These are phyloP conservation scores for Albugo candida DNA, from an alignment of 352 stramenopile genomes.

Conservation along the genomic window DNA sequence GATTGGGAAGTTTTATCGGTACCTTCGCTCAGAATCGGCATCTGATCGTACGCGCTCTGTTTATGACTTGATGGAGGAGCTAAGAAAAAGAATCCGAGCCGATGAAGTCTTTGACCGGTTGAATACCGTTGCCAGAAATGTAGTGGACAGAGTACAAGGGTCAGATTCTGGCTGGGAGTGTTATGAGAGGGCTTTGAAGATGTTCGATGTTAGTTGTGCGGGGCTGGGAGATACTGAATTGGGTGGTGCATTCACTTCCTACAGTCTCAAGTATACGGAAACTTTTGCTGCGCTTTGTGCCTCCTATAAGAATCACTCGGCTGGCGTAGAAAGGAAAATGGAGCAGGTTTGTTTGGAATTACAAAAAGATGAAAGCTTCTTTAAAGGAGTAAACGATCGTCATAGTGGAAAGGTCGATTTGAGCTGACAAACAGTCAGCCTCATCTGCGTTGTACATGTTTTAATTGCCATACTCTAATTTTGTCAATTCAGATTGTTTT, in stretches of 20 bases:
- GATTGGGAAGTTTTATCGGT: conserved; percentile 60
- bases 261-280: conserved; percentile 45
- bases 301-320: too few relatives aligned
- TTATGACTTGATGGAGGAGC: conserved; percentile 17
- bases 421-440: too few relatives aligned
- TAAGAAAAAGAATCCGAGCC: conserved; percentile 24
- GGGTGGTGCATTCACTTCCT: conserved; percentile 29
- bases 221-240: conserved; percentile 11
- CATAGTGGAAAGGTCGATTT: too few relatives aligned
- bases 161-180: conserved; percentile 12
- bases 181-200: conserved; percentile 13
- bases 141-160: conserved; percentile 13
- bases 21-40: conserved; percentile 26
- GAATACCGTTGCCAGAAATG: background rate
- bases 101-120: conserved; percentile 42
- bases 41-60: conserved; percentile 18
- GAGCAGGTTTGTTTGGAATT: too few relatives aligned
- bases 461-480: too few relatives aligned
- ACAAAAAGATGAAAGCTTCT: too few relatives aligned
- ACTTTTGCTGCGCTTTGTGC: conserved; percentile 25
- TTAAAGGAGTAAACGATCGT: too few relatives aligned
- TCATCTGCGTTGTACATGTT: too few relatives aligned
- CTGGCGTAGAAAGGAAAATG: too few relatives aligned
- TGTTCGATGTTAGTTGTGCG: conserved; percentile 14
- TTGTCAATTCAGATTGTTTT: too few relatives aligned